Base-by-base conservation (phyloP, 1,284 basidiomycete genomes). In the Mycena citricolor region DNA sequence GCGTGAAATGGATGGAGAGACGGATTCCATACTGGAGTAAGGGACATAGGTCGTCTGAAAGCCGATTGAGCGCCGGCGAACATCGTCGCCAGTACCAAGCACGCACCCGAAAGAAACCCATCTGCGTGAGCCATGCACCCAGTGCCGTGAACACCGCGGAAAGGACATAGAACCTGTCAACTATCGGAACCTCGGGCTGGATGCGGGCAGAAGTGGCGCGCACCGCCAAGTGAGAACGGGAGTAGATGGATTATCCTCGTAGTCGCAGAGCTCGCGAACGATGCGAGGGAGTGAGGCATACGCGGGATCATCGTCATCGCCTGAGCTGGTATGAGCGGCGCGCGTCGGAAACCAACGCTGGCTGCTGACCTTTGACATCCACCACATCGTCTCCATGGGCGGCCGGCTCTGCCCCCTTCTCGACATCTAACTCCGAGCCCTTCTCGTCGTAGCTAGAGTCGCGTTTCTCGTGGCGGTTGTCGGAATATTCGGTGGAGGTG, bases 181-280 rank as follows among this genome's bases (percentile, higher is more conserved):
- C n/a, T n/a, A n/a, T n/a, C n/a, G n/a, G n/a, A n/a, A n/a, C n/a
- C n/a, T n/a, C n/a, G n/a, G n/a, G n/a, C n/a, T n/a, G n/a, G n/a
- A n/a, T n/a, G n/a, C n/a, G n/a, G n/a, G n/a, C n/a, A n/a, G n/a
- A n/a, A n/a, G n/a, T n/a, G n/a, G n/a, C n/a, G n/a, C 44, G 21
- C 11, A 58, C 57, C 57, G 48, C 54, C 54, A 59, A 17, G 57
- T 59, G 13, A 59, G 42, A 13, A 59, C 57, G 5, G 56, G 56
- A 34, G 41, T 52, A 16, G 42, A 36, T 0, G 52, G 50, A 35
- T 59, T 55, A 20, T 59, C 57, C 12, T 59, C 57, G 23, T 57
- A 59, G 22, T 47, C 44, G 34, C 55, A 56, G n/a, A 59, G 44
- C 32, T 57, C 57, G 29, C 57, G 55, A 4, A 59, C 57, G 26